Evolutionary conservation across 164 flowering plant genomes (phyloP).

Genomic region (Stephania japonica): DNA sequence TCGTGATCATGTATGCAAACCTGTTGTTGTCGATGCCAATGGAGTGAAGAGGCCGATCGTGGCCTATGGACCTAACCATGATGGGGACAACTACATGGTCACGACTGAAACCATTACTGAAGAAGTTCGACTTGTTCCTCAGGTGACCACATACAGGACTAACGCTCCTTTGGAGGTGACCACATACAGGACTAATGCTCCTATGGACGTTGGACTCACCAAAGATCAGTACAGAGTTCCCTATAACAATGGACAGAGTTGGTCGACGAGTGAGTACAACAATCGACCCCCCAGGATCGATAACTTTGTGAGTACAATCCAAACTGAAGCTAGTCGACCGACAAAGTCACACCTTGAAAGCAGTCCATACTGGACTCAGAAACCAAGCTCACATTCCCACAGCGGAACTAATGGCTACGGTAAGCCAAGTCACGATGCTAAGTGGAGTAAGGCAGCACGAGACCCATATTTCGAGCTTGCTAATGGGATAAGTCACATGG

Average conservation of each 20-base stretch:
- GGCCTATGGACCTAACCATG: constrained; percentile 9
- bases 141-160: constrained; percentile 7
- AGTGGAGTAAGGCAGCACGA: constrained; percentile 12
- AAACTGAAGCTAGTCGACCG: constrained; percentile 26
- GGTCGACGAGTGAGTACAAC: constrained; percentile 13
- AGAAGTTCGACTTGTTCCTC: constrained; percentile 16
- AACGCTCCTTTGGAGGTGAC: constrained; percentile 7
- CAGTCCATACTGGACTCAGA: constrained; percentile 21
- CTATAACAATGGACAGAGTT: constrained; percentile 7
- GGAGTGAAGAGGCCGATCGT: constrained; percentile 29
- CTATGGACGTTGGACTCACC: not conserved
- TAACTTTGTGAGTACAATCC: constrained; percentile 24
- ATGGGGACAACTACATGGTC: constrained; percentile 8
- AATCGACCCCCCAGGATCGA: constrained; percentile 27
- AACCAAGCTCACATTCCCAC: not conserved
- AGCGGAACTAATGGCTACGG: constrained; percentile 1
- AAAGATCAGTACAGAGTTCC: constrained; percentile 6
- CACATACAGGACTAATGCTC: no score
- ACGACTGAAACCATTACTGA: constrained; percentile 25
- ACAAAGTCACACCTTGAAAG: constrained; percentile 7
- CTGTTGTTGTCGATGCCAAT: constrained; percentile 32
- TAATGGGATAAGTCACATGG: constrained; percentile 1
- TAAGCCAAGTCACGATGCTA: constrained; percentile 1
- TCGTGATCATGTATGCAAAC: constrained; percentile 27
- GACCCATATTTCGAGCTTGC: constrained; percentile 5